These are phyloP conservation scores for Colletotrichum cuscutae DNA, from an alignment of 2,329 filamentous ascomycete genomes.

Conservation along the genomic window DNA sequence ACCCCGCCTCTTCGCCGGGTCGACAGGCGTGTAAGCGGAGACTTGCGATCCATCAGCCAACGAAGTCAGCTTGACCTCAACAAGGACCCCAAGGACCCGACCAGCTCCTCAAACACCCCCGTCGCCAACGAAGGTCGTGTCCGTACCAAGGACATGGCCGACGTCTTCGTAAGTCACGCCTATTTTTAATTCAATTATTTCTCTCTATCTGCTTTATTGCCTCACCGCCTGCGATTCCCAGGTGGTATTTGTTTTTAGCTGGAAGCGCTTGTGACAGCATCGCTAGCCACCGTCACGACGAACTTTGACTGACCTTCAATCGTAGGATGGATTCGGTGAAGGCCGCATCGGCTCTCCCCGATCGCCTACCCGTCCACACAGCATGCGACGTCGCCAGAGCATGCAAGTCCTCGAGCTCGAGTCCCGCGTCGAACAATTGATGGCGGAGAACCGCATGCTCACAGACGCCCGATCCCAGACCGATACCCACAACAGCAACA, in stretches of 20 bases:
- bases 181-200: conserved; percentile 11
- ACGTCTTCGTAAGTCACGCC: conserved; percentile 84
- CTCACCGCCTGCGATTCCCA: background rate
- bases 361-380: conserved; percentile 93
- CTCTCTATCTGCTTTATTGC: background rate
- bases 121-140: conserved; percentile 89
- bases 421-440: conserved; percentile 82
- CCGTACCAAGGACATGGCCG: conserved; percentile 86
- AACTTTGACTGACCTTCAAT: conserved; percentile 34
- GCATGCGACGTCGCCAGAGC: conserved; percentile 96
- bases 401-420: conserved; percentile 97
- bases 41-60: conserved; percentile 77
- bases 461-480: conserved; percentile 67
- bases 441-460: conserved; percentile 85
- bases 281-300: conserved; percentile 8
- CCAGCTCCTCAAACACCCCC: conserved; percentile 61
- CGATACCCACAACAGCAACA: conserved; percentile 73
- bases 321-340: conserved; percentile 91
- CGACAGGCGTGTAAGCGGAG: conserved; percentile 76
- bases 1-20: conserved; percentile 79
- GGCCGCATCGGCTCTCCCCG: conserved; percentile 86
- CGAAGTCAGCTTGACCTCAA: conserved; percentile 47
- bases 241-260: background rate
- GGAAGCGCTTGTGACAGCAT: background rate
- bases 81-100: conserved; percentile 25